Conservation (phyloP, 1,139 yeast genomes). For the Taphrina pruni region DNA sequence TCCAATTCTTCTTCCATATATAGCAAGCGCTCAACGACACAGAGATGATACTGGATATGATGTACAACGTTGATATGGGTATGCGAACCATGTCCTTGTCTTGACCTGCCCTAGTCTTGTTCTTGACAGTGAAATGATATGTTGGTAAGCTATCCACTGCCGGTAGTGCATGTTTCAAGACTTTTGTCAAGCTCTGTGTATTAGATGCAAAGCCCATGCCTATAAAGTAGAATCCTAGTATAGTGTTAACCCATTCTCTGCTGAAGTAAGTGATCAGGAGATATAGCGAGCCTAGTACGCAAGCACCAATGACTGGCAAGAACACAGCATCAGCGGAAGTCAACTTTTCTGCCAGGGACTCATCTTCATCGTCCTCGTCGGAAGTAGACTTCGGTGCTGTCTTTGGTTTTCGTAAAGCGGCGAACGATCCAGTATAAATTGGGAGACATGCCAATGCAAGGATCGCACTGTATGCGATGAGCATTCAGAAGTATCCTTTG, state of each 20-base stretch:
- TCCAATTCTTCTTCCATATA: slow-evolving; percentile 52
- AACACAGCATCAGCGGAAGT: slow-evolving; percentile 54
- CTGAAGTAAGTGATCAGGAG: slow-evolving; percentile 16
- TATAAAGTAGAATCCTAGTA: slow-evolving; percentile 4
- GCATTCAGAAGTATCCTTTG: slow-evolving; percentile 19
- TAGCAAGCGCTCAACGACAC: slow-evolving; percentile 48
- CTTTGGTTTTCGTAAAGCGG: slow-evolving; percentile 57
- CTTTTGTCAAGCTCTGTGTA: slow-evolving; percentile 47
- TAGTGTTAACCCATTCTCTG: slow-evolving; percentile 14
- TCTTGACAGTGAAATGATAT: slow-evolving; percentile 46
- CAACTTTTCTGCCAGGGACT: slow-evolving; percentile 47
- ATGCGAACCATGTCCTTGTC: not conserved
- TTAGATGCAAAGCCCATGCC: slow-evolving; percentile 38
- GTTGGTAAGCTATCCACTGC: slow-evolving; percentile 49
- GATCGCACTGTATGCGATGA: slow-evolving; percentile 47
- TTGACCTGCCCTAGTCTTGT: slow-evolving; percentile 43
- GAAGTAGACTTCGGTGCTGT: slow-evolving; percentile 57
- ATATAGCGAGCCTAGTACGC: slow-evolving; percentile 6
- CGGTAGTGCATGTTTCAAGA: slow-evolving; percentile 34
- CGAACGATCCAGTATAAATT: slow-evolving; percentile 55
- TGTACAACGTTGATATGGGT: not conserved
- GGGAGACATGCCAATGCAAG: slow-evolving; percentile 50
- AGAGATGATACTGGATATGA: not conserved
- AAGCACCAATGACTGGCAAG: slow-evolving; percentile 41
- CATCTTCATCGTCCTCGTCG: slow-evolving; percentile 55